These are phyloP conservation scores for Klebsormidium nitens DNA, from an alignment of 139 green algal genomes.

Conservation along the genomic window DNA sequence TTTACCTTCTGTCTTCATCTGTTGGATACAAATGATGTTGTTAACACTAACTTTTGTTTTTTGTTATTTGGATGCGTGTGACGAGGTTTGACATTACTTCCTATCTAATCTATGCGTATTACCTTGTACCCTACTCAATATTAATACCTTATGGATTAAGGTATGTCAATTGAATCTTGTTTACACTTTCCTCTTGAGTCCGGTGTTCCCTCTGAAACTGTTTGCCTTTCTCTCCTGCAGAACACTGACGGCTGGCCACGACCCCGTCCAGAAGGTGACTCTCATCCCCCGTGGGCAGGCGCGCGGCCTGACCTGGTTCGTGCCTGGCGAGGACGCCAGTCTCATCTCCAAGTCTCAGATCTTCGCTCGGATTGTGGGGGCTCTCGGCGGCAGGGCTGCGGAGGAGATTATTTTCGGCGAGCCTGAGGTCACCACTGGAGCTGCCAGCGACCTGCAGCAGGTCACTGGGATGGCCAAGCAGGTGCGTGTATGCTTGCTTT, in stretches of 20 bases:
- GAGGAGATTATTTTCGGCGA: slow-evolving; percentile 97
- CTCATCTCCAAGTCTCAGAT: slow-evolving; percentile 97
- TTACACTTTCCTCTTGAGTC: too few relatives aligned
- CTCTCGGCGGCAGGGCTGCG: slow-evolving; percentile 88
- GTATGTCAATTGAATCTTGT: too few relatives aligned
- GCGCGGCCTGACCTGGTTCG: slow-evolving; percentile 95
- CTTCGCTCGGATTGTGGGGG: slow-evolving; percentile 92
- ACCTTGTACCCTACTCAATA: too few relatives aligned
- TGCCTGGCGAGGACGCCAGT: slow-evolving; percentile 88
- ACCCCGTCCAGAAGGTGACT: slow-evolving; percentile 99
- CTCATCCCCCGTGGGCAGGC: slow-evolving; percentile 95
- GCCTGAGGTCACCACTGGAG: slow-evolving; percentile 90
- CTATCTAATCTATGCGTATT: too few relatives aligned
- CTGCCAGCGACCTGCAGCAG: slow-evolving; percentile 69
- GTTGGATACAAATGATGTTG: too few relatives aligned
- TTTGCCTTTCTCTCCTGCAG: slow-evolving; percentile 5
- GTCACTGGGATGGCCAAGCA: slow-evolving; percentile 52
- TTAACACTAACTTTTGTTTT: too few relatives aligned
- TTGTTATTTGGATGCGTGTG: too few relatives aligned
- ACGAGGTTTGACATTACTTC: too few relatives aligned
- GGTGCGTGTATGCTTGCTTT: too few relatives aligned
- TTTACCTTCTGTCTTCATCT: too few relatives aligned
- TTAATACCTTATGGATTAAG: too few relatives aligned
- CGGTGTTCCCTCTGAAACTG: background rate
- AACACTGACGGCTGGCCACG: slow-evolving; percentile 89